phyloP scores from a whole-genome alignment of 2,329 filamentous ascomycete genomes.

The Cryoendolithus antarcticus region DNA sequence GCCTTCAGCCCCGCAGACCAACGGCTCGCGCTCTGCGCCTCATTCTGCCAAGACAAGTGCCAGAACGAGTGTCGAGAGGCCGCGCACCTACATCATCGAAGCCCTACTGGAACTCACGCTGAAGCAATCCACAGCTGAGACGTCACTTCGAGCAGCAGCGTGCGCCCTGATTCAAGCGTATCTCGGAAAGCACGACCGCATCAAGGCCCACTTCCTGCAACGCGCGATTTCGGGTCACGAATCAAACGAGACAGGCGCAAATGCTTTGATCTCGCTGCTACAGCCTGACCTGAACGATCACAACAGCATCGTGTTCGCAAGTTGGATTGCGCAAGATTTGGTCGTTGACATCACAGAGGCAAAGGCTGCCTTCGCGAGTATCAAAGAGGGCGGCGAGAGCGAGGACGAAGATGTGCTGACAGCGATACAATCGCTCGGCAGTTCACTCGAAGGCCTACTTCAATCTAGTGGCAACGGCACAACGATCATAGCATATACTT shows the following conservation, averaged over 20 bases:
- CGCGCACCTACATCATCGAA: conserved; percentile 71
- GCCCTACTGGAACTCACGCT: conserved; percentile 75
- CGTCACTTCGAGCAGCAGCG: conserved; percentile 72
- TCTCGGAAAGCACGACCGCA: conserved; percentile 67
- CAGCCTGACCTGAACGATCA: conserved; percentile 60
- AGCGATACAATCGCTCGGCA: conserved; percentile 75
- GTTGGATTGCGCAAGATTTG: conserved; percentile 74
- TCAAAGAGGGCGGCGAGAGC: conserved; percentile 79
- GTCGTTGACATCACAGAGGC: conserved; percentile 67
- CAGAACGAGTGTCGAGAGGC: conserved; percentile 24
- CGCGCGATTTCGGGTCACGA: conserved; percentile 85
- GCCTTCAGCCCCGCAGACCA: conserved; percentile 13
- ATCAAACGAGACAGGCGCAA: conserved; percentile 63
- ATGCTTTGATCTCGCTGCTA: conserved; percentile 74
- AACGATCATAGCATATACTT: conserved; percentile 72
- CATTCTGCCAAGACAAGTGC: conserved; percentile 15
- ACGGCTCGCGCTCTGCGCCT: conserved; percentile 14
- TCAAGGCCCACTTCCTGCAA: conserved; percentile 72
- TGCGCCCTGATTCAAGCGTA: conserved; percentile 91
- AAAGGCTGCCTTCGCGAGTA: conserved; percentile 65
- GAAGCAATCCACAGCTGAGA: conserved; percentile 51
- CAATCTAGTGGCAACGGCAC: conserved; percentile 58
- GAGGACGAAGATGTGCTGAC: conserved; percentile 92
- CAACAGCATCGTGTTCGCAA: conserved; percentile 82
- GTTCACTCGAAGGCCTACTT: conserved; percentile 71